Percentiles rank a stretch among this genome's conserved stretches.
phyloP scores from a whole-genome alignment of 2,329 filamentous ascomycete species.

The Scedosporium aurantiacum region DNA sequence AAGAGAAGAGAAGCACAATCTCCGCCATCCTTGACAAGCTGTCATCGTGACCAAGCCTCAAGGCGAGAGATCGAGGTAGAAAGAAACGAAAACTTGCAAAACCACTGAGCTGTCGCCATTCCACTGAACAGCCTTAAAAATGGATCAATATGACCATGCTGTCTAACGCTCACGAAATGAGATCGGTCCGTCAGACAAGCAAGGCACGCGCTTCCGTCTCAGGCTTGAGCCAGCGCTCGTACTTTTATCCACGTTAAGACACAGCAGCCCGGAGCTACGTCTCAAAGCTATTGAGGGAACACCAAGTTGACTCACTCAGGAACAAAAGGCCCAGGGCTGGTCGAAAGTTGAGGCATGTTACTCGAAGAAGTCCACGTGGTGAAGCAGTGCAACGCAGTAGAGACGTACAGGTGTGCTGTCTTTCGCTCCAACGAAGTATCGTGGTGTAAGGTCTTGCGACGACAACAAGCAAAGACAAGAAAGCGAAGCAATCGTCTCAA shows the following conservation, averaged over 20 bases:
- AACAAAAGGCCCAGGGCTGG: background rate
- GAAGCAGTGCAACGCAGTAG: background rate
- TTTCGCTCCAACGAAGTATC: background rate
- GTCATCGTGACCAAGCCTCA: too few species aligned
- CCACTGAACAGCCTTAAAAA: background rate
- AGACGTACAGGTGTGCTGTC: background rate
- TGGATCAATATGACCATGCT: background rate
- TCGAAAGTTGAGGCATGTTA: background rate
- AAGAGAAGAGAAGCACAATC: too few species aligned
- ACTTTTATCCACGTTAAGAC: too few species aligned
- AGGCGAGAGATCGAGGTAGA: too few species aligned
- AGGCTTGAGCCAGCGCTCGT: too few species aligned
- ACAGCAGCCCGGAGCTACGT: too few species aligned
- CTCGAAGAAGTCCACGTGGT: background rate
- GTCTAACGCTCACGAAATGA: background rate
- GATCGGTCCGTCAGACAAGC: background rate
- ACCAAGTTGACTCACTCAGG: background rate
- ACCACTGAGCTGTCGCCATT: background rate
- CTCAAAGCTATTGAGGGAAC: background rate
- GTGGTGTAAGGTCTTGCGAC: background rate
- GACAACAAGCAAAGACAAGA: background rate
- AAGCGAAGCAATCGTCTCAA: background rate
- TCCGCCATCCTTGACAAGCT: too few species aligned
- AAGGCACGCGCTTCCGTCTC: background rate
- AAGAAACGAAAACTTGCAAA: background rate